Base-by-base conservation (phyloP, 495 filamentous ascomycete genomes). In the Friedmanniomyces endolithicus region DNA sequence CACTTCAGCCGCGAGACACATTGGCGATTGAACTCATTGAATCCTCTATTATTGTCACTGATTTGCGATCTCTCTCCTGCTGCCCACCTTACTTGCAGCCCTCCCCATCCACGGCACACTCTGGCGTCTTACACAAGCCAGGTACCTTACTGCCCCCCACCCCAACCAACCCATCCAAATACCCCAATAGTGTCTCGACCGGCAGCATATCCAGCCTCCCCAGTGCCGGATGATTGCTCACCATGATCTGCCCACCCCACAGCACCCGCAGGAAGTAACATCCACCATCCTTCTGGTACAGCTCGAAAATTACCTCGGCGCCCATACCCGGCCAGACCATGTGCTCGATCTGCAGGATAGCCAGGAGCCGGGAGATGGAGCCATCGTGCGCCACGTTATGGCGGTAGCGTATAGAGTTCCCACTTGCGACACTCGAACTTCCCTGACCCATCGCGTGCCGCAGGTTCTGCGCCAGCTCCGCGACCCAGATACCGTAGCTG, bases 241-340 rank as follows among this genome's bases (percentile, higher is more conserved):
- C 64, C 46, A 87, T 60, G n/a, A 80, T 72, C 61, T 72, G 64
- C 0, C 83, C 83, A 31, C 77, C 76, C 72, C 78, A 87, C 17
- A 87, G 60, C 0, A 86, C 78, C 48, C 83, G 47, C 39, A 63
- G 31, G 40, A 52, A 63, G 20, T 54, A 60, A 43, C 58, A 57
- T 11, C 43, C 47, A 29, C 43, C 47, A 29, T 52, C 45, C 55
- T 64, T 62, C 49, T 43, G 68, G 51, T 79, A 83, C 11, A 84
- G 40, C 69, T 87, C 84, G 62, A 87, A 85, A 0, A 84, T 74
- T 6, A 86, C 69, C 64, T 86, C 83, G 9, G 72, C 68, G 0
- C 84, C 84, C 80, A 87, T 84, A 0, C 84, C 84, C 0, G 82
- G 83, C 84, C 84, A 87, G 3, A 85, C 77, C 82, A 86, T 87